A percentile compares a stretch with the other conserved stretches of the same genome.
phyloP scores from a whole-genome alignment of 2,329 filamentous ascomycete species.

The Paramyrothecium sp. region DNA sequence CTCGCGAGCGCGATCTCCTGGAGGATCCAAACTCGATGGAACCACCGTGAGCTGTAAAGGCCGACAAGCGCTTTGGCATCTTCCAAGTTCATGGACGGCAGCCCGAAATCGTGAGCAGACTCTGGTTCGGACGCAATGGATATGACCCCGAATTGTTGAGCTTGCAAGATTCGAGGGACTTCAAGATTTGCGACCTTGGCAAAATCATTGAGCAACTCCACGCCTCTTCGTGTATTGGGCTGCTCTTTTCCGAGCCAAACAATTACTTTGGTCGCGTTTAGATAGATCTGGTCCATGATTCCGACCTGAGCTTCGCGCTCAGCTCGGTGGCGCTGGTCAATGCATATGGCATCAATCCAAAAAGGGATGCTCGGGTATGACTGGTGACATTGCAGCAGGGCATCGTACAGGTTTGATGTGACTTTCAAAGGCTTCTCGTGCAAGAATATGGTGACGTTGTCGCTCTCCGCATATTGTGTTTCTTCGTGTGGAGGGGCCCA shows the following conservation, averaged over 20 bases:
- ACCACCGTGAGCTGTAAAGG: neutral
- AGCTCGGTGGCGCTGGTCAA: neutral
- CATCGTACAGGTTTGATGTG: conserved; percentile 3
- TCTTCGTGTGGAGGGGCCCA: conserved; percentile 1
- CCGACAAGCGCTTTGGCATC: neutral
- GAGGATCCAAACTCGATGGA: neutral
- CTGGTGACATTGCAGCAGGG: neutral
- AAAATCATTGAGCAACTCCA: neutral
- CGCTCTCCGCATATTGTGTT: neutral
- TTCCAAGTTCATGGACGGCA: neutral
- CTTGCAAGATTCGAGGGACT: neutral
- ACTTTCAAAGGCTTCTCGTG: neutral
- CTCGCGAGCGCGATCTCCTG: neutral
- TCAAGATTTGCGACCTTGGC: neutral
- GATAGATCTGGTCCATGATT: neutral
- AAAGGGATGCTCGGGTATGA: neutral
- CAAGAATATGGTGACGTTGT: neutral
- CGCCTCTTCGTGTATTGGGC: neutral
- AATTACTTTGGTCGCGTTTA: neutral
- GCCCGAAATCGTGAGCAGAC: neutral
- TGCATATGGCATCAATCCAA: conserved; percentile 8
- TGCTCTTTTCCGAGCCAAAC: neutral
- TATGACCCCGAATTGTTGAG: neutral
- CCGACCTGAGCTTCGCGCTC: neutral
- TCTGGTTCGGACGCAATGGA: neutral